Percentiles rank a stretch among this genome's conserved stretches.
phyloP scores from a whole-genome alignment of 257 asterid genomes.

The Lithospermum erythrorhizon region DNA sequence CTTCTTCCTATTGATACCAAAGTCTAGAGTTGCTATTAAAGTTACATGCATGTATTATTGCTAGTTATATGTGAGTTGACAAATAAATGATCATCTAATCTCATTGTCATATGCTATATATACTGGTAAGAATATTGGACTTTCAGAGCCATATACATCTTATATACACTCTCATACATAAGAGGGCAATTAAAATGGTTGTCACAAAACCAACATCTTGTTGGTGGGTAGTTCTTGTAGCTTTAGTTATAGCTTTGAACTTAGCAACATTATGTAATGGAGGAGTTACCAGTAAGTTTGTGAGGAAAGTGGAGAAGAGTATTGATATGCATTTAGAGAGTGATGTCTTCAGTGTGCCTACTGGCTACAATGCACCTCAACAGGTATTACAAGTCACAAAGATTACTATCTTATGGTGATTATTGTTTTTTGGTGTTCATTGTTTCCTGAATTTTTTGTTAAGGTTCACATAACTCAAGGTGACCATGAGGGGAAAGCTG shows the following conservation, averaged over 20 bases:
- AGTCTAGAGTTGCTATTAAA: too few species aligned
- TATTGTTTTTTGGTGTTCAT: background rate
- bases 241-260: slow-evolving; percentile 26
- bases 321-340: slow-evolving; percentile 70
- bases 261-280: slow-evolving; percentile 49
- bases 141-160: too few species aligned
- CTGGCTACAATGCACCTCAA: slow-evolving; percentile 87
- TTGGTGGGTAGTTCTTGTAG: slow-evolving; percentile 16
- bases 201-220: slow-evolving; percentile 6
- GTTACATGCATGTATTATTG: too few species aligned
- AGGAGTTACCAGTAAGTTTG: slow-evolving; percentile 55
- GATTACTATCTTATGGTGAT: too few species aligned
- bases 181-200: slow-evolving; percentile 13
- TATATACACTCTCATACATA: background rate
- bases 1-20: too few species aligned
- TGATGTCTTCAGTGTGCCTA: slow-evolving; percentile 71
- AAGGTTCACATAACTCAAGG: slow-evolving; percentile 96
- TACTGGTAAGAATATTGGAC: too few species aligned
- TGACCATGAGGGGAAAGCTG: slow-evolving; percentile 66
- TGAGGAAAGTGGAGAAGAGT: slow-evolving; percentile 41
- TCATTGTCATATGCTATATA: too few species aligned
- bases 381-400: slow-evolving; percentile 34
- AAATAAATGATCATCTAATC: too few species aligned
- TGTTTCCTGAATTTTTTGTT: background rate
- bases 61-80: too few species aligned